These are phyloP conservation scores for Boletellus emodensis DNA, from an alignment of 768 basidiomycete genomes.

Conservation along the genomic window DNA sequence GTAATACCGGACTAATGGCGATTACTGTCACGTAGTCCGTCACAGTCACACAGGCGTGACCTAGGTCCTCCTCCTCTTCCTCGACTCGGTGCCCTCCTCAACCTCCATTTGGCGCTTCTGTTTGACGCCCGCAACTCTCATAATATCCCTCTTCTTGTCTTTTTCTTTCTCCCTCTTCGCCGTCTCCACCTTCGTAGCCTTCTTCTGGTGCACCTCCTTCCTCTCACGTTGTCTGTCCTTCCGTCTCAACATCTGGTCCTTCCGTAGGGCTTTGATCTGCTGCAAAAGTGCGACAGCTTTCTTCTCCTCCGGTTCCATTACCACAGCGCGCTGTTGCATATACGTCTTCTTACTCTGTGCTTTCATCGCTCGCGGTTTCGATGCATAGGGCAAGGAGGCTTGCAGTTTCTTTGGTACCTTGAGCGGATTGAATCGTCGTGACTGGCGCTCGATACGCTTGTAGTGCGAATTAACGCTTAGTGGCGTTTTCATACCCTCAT, in stretches of 20 bases:
- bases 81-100: slow-evolving; percentile 49
- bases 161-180: slow-evolving; percentile 63
- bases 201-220: slow-evolving; percentile 64
- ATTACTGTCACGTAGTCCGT: slow-evolving; percentile 15
- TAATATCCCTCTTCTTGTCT: slow-evolving; percentile 72
- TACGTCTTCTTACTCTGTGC: slow-evolving; percentile 78
- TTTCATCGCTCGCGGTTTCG: slow-evolving; percentile 83
- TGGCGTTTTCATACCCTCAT: slow-evolving; percentile 80
- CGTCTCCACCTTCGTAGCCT: slow-evolving; percentile 65
- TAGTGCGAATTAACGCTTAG: slow-evolving; percentile 81
- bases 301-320: slow-evolving; percentile 94
- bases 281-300: slow-evolving; percentile 87
- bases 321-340: slow-evolving; percentile 89
- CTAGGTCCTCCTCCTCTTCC: slow-evolving; percentile 50
- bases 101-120: slow-evolving; percentile 59
- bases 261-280: slow-evolving; percentile 88
- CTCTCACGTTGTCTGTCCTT: slow-evolving; percentile 86
- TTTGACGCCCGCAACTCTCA: slow-evolving; percentile 69
- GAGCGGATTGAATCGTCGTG: slow-evolving; percentile 87
- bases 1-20: not conserved
- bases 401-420: slow-evolving; percentile 89
- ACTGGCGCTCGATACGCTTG: slow-evolving; percentile 72
- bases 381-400: slow-evolving; percentile 83
- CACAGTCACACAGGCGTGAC: slow-evolving; percentile 14
- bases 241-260: slow-evolving; percentile 76